Base-by-base conservation (phyloP, 2,329 filamentous ascomycete species). In the Cladosporium sphaerospermum region DNA sequence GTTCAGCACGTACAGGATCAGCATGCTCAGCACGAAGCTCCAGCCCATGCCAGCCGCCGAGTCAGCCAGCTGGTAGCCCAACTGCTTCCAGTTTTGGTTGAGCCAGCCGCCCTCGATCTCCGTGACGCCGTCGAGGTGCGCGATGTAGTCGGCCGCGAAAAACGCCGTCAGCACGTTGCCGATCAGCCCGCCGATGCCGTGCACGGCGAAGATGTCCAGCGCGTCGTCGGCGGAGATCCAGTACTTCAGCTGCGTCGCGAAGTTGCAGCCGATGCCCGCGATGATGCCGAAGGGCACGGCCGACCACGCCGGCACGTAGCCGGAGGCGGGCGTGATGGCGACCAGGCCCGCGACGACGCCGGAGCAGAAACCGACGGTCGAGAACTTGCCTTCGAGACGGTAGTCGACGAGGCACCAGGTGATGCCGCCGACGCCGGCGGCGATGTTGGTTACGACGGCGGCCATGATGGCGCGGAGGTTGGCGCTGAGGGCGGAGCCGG, bases 371-470 rank as follows among this genome's bases (percentile, higher is more conserved):
- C 90, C 90, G 23, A 96, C 89, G 2, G 89, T 92, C 0, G 89
- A 95, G 86, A 88, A 96, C 74, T 95, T 95, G 64, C 83, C 81
- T 73, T 95, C 89, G 45, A 96, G 79, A 54, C 89, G 81, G 72
- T 95, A 95, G 68, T 96, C 90, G 54, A 96, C 78, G 18, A 95
- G 74, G 68, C 88, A 93, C 90, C 89, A 95, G 34, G 88, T 93
- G 47, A 96, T 84, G 45, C 89, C 89, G 53, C 89, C 90, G 8
- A 90, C 82, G 55, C 86, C 89, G 34, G 89, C 90, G 19, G 89
- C 85, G 31, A 95, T 74, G 68, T 95, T 93, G 51, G 90, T 95
- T 41, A 92, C 88, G 1, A 92, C 78, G 9, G 86, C 87, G 42
- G 90, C 90, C 84, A 95, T 89, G 62, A 95, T 80, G 42, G 88